Percentiles rank a stretch among this genome's conserved stretches.
Evolutionary conservation across 495 filamentous ascomycete genomes (phyloP).

Genomic region (Physcia stellaris): DNA sequence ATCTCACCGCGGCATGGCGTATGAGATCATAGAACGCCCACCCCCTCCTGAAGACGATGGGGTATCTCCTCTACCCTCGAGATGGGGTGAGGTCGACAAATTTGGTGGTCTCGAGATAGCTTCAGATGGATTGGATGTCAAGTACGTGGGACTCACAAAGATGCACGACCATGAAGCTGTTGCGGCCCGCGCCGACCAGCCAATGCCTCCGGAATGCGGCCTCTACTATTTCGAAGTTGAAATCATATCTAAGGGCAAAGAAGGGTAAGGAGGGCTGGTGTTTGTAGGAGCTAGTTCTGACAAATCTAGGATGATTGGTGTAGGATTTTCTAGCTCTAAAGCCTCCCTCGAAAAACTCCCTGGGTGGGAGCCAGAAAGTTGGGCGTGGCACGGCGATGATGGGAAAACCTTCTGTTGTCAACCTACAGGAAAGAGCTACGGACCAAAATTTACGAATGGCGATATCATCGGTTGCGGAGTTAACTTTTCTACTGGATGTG

Average conservation of each 20-base stretch:
- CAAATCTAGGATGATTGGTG: constrained; percentile 54
- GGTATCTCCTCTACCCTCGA: constrained; percentile 57
- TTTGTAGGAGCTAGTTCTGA: constrained; percentile 16
- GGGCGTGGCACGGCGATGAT: constrained; percentile 96
- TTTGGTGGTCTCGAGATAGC: constrained; percentile 57
- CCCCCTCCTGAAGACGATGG: constrained; percentile 42
- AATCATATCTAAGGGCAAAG: constrained; percentile 71
- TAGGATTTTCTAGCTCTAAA: constrained; percentile 70
- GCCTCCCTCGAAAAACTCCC: constrained; percentile 71
- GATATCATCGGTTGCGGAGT: constrained; percentile 89
- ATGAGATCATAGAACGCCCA: constrained; percentile 73
- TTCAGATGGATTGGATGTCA: constrained; percentile 63
- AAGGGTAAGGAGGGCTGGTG: constrained; percentile 49
- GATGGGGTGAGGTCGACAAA: constrained; percentile 74
- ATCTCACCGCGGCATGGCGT: constrained; percentile 69
- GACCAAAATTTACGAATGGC: constrained; percentile 52
- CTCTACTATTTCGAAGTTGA: constrained; percentile 95
- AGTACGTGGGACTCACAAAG: constrained; percentile 50
- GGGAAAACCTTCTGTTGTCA: constrained; percentile 71
- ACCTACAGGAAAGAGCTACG: constrained; percentile 63
- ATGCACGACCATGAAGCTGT: constrained; percentile 70
- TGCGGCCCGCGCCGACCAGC: constrained; percentile 70
- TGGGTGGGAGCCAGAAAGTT: constrained; percentile 92
- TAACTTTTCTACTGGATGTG: constrained; percentile 77
- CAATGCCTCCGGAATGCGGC: constrained; percentile 83